These are phyloP conservation scores for Babesia bovis DNA, from an alignment of 169 alveolate species.

Conservation along the genomic window DNA sequence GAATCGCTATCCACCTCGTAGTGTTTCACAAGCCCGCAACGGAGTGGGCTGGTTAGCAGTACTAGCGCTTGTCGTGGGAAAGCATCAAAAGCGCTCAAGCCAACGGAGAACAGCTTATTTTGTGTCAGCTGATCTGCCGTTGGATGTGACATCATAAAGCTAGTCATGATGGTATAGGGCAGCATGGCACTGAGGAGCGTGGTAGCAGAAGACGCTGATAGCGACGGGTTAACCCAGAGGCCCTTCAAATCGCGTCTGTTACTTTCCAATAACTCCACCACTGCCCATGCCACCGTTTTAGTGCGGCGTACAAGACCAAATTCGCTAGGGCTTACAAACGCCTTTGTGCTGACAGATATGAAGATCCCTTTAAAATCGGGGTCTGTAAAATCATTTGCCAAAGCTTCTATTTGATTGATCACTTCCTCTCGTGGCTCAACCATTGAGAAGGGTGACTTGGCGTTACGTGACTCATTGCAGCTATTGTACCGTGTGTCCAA, in stretches of 20 bases:
- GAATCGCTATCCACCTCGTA: constrained; percentile 29
- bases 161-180: constrained; percentile 64
- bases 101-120: constrained; percentile 52
- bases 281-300: constrained; percentile 69
- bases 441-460: constrained; percentile 63
- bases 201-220: constrained; percentile 67
- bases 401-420: constrained; percentile 39
- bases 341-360: constrained; percentile 63
- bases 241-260: constrained; percentile 72
- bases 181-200: constrained; percentile 57
- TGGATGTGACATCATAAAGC: constrained; percentile 46
- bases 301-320: constrained; percentile 66
- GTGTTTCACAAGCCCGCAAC: constrained; percentile 67
- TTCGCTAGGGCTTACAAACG: constrained; percentile 58
- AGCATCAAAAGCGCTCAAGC: constrained; percentile 66
- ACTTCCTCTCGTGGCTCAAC: constrained; percentile 37
- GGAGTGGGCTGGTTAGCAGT: constrained; percentile 55
- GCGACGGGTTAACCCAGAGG: constrained; percentile 69
- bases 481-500: constrained; percentile 58
- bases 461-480: constrained; percentile 42
- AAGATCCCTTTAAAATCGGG: constrained; percentile 69
- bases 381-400: constrained; percentile 56
- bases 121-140: constrained; percentile 31
- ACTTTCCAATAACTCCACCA: constrained; percentile 66
- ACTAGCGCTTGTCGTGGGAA: constrained; percentile 69